These are phyloP conservation scores for Macrophomina phaseolina DNA, from an alignment of 2,329 filamentous ascomycete genomes.

Conservation along the genomic window DNA sequence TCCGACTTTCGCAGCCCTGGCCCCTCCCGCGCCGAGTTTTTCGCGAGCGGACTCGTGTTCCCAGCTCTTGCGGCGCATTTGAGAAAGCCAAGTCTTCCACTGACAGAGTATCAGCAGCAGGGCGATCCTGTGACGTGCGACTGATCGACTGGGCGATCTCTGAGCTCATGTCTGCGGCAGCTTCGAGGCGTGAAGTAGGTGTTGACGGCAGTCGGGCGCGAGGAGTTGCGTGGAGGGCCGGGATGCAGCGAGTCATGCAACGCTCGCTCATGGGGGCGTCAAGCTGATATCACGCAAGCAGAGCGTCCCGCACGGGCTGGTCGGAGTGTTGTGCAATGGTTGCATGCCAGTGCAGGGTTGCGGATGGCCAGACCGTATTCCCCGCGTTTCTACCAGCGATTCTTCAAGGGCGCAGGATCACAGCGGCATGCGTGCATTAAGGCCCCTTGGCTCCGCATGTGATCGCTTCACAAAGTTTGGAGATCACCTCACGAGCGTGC, in stretches of 20 bases:
- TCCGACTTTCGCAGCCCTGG: conserved; percentile 22
- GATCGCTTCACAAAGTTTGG: conserved; percentile 24
- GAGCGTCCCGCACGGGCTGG: conserved; percentile 14
- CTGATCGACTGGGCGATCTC: neutral
- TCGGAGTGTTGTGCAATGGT: conserved; percentile 18
- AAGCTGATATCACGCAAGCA: conserved; percentile 27
- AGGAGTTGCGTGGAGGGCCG: neutral
- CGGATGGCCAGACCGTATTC: conserved; percentile 19
- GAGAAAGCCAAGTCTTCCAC: neutral
- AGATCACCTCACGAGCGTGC: neutral
- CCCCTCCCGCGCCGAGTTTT: conserved; percentile 21
- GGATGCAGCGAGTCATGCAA: conserved; percentile 18
- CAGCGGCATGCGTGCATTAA: conserved; percentile 19
- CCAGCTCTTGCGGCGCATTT: neutral
- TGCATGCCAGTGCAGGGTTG: neutral
- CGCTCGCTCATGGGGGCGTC: conserved; percentile 6
- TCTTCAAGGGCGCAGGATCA: conserved; percentile 22
- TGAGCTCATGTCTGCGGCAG: conserved; percentile 3
- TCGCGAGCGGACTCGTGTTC: conserved; percentile 12
- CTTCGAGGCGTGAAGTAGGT: neutral
- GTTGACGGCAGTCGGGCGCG: conserved; percentile 2
- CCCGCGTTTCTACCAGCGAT: conserved; percentile 21
- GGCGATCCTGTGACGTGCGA: neutral
- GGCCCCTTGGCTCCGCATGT: conserved; percentile 18
- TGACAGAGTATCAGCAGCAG: neutral